Base-by-base conservation (phyloP, 2,329 filamentous ascomycete species). In the Aspergillus brasiliensis region DNA sequence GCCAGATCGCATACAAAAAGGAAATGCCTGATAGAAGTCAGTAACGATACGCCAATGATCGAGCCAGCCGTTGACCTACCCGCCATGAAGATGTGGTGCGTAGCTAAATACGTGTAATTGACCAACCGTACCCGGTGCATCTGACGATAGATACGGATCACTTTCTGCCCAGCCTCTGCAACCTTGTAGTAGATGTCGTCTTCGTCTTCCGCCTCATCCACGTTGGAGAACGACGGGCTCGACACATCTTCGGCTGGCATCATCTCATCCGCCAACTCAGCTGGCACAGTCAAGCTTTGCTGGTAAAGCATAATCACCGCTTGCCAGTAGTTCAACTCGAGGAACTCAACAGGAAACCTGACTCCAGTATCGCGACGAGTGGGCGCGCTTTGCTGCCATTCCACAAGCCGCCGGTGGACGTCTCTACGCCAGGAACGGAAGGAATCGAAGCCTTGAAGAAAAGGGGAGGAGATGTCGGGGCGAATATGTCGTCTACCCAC, bases 321-420 rank as follows among this genome's bases (percentile, higher is more conserved):
- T 74, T 97, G 94, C 93, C 94, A 98, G 77, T 98, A 98, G 75
- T 98, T 98, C 62, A 98, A 83, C 69, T 97, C 92, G 4, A 97
- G 78, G 69, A 98, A 97, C 58, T 97, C 90, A 1, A 91, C 88
- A 0, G 91, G 92, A 73, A 98, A 98, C 3, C 87, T 87, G 2
- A 98, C 95, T 1, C 93, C 93, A 0, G 91, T 96, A 59, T 95
- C 87, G 21, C 85, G 78, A 63, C 89, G 88, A 0, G 85, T 88
- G 0, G 94, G 95, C 1, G 92, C 90, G 5, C 87, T 88, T 27
- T 88, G 87, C 74, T 94, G 95, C 95, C 94, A 98, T 66, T 94
- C 88, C 65, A 87, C 88, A 44, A 98, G 78, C 38, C 94, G 85
- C 61, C 86, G 84, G 73, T 97, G 93, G 56, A 98, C 91, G 72